These are phyloP conservation scores for Ogataea ramenticola DNA, from an alignment of 805 yeast genomes.

Conservation along the genomic window DNA sequence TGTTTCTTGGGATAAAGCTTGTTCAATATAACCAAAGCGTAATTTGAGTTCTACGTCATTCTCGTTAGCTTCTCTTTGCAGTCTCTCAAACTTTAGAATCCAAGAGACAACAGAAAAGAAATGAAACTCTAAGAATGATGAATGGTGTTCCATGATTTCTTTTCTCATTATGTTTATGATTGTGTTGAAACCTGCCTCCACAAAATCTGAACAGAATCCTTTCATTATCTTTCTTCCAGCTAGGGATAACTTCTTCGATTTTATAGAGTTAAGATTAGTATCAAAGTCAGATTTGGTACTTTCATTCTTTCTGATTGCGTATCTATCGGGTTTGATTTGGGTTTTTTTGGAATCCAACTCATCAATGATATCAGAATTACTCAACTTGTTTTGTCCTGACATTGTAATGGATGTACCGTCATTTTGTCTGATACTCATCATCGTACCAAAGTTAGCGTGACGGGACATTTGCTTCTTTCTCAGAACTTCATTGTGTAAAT, in stretches of 20 bases:
- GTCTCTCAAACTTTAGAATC: slow-evolving; percentile 65
- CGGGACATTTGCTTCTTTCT: slow-evolving; percentile 35
- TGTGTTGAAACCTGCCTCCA: slow-evolving; percentile 71
- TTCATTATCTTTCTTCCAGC: slow-evolving; percentile 19
- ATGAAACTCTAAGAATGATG: slow-evolving; percentile 22
- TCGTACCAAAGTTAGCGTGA: slow-evolving; percentile 88
- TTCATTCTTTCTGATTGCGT: slow-evolving; percentile 11
- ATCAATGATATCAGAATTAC: slow-evolving; percentile 38
- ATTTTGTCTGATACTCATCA: slow-evolving; percentile 62
- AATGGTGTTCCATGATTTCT: slow-evolving; percentile 6
- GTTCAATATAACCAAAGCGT: slow-evolving; percentile 20
- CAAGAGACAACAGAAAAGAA: slow-evolving; percentile 62
- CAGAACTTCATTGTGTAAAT: background rate
- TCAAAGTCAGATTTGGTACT: slow-evolving; percentile 23
- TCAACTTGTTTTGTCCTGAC: slow-evolving; percentile 55
- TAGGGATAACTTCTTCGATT: background rate
- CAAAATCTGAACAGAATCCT: slow-evolving; percentile 48
- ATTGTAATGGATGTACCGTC: slow-evolving; percentile 55
- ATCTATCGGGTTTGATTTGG: slow-evolving; percentile 36
- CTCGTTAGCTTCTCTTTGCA: slow-evolving; percentile 17
- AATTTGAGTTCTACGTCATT: slow-evolving; percentile 20
- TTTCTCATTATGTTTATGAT: slow-evolving; percentile 45
- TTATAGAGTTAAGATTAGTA: slow-evolving; percentile 5
- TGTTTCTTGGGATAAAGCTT: slow-evolving; percentile 54
- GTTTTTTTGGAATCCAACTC: slow-evolving; percentile 61